A percentile compares a stretch with the other conserved stretches of the same genome.
These are phyloP conservation scores for Pseudofabraea citricarpa DNA, from an alignment of 2,329 filamentous ascomycete species.

Conservation along the genomic window DNA sequence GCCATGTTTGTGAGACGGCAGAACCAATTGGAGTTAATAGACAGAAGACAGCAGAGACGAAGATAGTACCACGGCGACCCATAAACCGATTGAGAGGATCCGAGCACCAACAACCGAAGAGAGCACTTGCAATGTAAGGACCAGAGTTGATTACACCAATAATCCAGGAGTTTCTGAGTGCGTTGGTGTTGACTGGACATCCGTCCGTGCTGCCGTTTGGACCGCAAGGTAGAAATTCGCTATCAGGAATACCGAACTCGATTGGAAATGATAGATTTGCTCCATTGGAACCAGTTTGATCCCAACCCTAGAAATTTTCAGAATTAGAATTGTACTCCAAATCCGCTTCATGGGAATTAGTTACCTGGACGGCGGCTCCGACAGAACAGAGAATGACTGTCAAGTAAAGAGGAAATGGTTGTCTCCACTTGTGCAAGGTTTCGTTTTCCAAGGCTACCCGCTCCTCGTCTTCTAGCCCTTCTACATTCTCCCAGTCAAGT, in stretches of 20 bases:
- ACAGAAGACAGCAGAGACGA: slow-evolving; percentile 70
- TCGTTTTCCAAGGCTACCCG: slow-evolving; percentile 41
- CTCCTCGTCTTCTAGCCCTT: slow-evolving; percentile 24
- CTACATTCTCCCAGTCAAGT: slow-evolving; percentile 9
- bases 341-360: slow-evolving; percentile 33
- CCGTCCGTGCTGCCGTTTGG: slow-evolving; percentile 4
- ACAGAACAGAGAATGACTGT: slow-evolving; percentile 64
- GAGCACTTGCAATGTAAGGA: slow-evolving; percentile 45
- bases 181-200: slow-evolving; percentile 20
- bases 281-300: slow-evolving; percentile 36
- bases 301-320: slow-evolving; percentile 24
- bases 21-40: slow-evolving; percentile 69
- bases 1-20: slow-evolving; percentile 52
- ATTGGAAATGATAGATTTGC: slow-evolving; percentile 35
- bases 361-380: slow-evolving; percentile 58
- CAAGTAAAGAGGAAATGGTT: slow-evolving; percentile 57
- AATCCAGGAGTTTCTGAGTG: slow-evolving; percentile 37
- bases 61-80: slow-evolving; percentile 68
- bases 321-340: no score
- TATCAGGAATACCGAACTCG: slow-evolving; percentile 32
- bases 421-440: slow-evolving; percentile 60
- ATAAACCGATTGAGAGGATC: slow-evolving; percentile 59
- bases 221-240: slow-evolving; percentile 1
- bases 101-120: slow-evolving; percentile 43
- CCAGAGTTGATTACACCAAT: slow-evolving; percentile 52